phyloP scores from a whole-genome alignment of 441 rosid genomes.

The Gossypium trilobum region DNA sequence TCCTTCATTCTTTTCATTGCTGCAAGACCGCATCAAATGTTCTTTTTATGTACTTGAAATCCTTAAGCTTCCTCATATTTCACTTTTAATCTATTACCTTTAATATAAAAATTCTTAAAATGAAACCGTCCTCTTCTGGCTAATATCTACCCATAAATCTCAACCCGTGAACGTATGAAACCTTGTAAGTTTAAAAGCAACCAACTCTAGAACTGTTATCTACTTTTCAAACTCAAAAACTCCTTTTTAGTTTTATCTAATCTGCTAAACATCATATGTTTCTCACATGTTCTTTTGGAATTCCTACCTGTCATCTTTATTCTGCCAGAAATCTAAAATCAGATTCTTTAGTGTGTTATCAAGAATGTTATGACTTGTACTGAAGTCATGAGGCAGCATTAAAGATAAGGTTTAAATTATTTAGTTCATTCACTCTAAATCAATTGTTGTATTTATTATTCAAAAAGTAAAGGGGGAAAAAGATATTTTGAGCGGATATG shows the following conservation, averaged over 20 bases:
- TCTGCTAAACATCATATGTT: not conserved
- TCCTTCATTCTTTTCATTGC: not conserved
- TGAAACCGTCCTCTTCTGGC: not conserved
- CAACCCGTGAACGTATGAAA: not conserved
- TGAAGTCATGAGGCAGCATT: not conserved
- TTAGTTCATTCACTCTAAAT: not conserved
- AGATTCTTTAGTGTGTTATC: not conserved
- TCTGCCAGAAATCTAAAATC: constrained; percentile 17
- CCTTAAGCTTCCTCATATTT: not conserved
- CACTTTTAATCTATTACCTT: not conserved
- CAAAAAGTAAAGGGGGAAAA: not conserved
- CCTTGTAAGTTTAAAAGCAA: not conserved
- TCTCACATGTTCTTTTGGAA: constrained; percentile 3
- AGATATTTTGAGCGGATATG: not conserved
- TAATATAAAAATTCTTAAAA: not conserved
- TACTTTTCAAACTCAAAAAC: not conserved
- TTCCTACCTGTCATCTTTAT: not conserved
- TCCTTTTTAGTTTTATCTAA: not conserved
- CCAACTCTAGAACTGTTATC: no score
- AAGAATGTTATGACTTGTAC: not conserved
- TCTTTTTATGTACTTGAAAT: not conserved
- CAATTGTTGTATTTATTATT: not conserved
- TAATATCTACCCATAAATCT: not conserved
- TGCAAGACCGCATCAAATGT: not conserved
- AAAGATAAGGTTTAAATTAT: not conserved